Evolutionary conservation across 768 basidiomycete species (phyloP), one percentile per base, ranked within the genome.

Genomic region (Boletus sensibilis): DNA sequence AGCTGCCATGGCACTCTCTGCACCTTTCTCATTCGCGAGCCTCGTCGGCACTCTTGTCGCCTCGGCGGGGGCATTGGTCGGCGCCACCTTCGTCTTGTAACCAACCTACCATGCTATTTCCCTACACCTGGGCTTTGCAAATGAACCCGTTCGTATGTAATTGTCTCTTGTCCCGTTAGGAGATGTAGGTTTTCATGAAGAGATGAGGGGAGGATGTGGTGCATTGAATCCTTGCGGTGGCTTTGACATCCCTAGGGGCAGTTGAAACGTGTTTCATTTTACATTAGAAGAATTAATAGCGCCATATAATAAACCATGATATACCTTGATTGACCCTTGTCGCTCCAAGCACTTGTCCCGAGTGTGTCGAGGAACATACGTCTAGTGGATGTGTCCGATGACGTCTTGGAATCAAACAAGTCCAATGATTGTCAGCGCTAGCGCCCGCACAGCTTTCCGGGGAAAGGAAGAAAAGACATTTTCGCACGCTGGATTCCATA

Each of bases 21-120:
- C 38, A 0, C 61, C 71, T 0, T 49, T 69, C 49, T 58, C 71
- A 1, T 55, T 68, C 18, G 56, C 54, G 1, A 34, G 53, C 10
- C 12, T 64, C 9, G 38, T 71, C 1, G 64, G 67, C 14, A 58
- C 60, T n/a, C 57, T 71, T 3, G 53, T 71, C 35, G 62, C 62
- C 10, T 69, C 69, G 1, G 67, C 64, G n/a, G 71, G 67, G 23
- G 57, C 55, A 5, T 52, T 71, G 46, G 41, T 66, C 3, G 70
- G 70, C 21, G 67, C 69, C 4, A 64, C 58, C 5, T 33, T 71
- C 3, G 50, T 67, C 13, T 20, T 72, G 50, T 71, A 51, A 60
- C 45, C n/a, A n/a, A n/a, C n/a, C n/a, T n/a, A n/a, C n/a, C 40
- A 45, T n/a, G 21, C 4, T 25, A 7, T 16, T 43, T n/a, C n/a